These are phyloP conservation scores for Sclerotinia trifoliorum DNA, from an alignment of 2,329 filamentous ascomycete species.

Conservation along the genomic window DNA sequence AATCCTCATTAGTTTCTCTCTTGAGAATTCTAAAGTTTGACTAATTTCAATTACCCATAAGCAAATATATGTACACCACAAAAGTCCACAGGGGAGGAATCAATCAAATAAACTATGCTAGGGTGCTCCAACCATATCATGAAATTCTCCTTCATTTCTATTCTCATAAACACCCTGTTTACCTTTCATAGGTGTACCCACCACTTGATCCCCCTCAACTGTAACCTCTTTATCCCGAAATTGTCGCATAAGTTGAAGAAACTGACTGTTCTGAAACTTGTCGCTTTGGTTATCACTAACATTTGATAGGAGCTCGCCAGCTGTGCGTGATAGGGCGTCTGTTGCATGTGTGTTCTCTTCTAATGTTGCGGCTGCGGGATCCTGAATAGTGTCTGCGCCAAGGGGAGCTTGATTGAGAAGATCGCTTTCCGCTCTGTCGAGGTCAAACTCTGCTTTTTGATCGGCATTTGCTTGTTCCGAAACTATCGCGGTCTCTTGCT, in stretches of 20 bases:
- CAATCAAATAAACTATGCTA: slow-evolving; percentile 7
- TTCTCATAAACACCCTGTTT: not conserved
- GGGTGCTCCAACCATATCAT: slow-evolving; percentile 3
- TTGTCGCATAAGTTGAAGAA: slow-evolving; percentile 73
- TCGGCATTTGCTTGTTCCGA: slow-evolving; percentile 26
- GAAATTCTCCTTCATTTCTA: not conserved
- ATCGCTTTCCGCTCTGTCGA: not conserved
- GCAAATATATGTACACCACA: not conserved
- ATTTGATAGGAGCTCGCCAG: slow-evolving; percentile 66
- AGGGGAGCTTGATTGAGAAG: slow-evolving; percentile 35
- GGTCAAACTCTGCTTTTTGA: slow-evolving; percentile 9
- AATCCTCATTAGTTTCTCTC: not conserved
- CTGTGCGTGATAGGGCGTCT: slow-evolving; percentile 70
- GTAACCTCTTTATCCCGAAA: slow-evolving; percentile 70
- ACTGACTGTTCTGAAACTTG: slow-evolving; percentile 78
- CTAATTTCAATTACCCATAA: not conserved
- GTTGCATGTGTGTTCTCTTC: slow-evolving; percentile 38
- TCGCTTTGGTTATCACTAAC: slow-evolving; percentile 66
- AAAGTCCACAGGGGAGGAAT: not conserved
- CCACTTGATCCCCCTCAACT: slow-evolving; percentile 68
- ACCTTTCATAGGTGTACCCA: slow-evolving; percentile 37
- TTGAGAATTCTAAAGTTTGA: not conserved
- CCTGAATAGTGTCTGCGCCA: slow-evolving; percentile 40
- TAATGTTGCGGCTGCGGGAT: slow-evolving; percentile 36
- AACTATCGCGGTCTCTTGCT: slow-evolving; percentile 5